A percentile compares a stretch with the other conserved stretches of the same genome.
Conservation (phyloP, 164 flowering plant genomes). For the Euptelea pleiosperma region DNA sequence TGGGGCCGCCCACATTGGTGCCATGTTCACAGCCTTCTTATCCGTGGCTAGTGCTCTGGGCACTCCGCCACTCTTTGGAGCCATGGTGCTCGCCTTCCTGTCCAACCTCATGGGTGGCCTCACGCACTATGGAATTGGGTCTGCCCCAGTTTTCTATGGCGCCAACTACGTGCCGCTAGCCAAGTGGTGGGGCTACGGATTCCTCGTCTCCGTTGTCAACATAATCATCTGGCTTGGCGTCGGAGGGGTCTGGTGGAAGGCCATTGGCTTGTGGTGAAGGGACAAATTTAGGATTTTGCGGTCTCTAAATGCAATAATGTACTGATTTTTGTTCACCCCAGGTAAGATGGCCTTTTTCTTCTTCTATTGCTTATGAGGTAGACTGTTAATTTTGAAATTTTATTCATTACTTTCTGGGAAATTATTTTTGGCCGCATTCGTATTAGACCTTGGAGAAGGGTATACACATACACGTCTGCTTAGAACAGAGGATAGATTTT, state of each 20-base stretch:
- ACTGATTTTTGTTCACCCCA: constrained; percentile 9
- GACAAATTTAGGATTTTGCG: not conserved
- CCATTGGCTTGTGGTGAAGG: constrained; percentile 71
- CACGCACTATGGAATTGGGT: constrained; percentile 88
- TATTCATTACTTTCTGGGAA: constrained; percentile 4
- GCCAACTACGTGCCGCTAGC: constrained; percentile 81
- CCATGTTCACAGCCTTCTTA: constrained; percentile 92
- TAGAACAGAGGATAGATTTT: constrained; percentile 1
- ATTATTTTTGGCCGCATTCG: not conserved
- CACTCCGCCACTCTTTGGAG: constrained; percentile 76
- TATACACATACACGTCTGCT: not conserved
- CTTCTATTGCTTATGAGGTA: constrained; percentile 1
- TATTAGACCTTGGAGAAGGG: not conserved
- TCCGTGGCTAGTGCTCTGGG: constrained; percentile 90
- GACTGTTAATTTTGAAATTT: constrained; percentile 6
- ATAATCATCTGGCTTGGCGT: constrained; percentile 86
- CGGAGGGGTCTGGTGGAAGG: constrained; percentile 92
- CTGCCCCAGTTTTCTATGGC: constrained; percentile 95
- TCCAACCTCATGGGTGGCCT: constrained; percentile 95
- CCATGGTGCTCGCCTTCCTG: constrained; percentile 78
- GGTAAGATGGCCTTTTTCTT: constrained; percentile 5
- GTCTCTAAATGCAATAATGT: not conserved
- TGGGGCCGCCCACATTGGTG: constrained; percentile 97
- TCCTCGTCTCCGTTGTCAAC: constrained; percentile 76
- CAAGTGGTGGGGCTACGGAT: constrained; percentile 90